These are phyloP conservation scores for Trichoderma arundinaceum DNA, from an alignment of 2,329 filamentous ascomycete species.

Conservation along the genomic window DNA sequence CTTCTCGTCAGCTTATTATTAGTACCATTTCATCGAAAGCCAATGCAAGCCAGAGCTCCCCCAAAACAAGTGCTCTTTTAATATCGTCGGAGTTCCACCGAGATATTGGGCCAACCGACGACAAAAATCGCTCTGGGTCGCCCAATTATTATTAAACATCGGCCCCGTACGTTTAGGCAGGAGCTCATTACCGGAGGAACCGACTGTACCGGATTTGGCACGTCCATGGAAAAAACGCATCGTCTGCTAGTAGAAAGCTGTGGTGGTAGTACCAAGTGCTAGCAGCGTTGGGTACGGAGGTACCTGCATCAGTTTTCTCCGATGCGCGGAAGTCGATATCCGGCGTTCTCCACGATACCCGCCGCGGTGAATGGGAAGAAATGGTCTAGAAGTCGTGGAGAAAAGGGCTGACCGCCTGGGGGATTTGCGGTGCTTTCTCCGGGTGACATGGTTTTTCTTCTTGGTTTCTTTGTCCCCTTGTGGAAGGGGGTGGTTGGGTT, in stretches of 20 bases:
- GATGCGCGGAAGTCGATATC: slow-evolving; percentile 30
- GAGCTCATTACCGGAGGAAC: slow-evolving; percentile 30
- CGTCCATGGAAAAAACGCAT: slow-evolving; percentile 12
- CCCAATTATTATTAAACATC: slow-evolving; percentile 19
- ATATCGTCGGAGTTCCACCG: slow-evolving; percentile 14
- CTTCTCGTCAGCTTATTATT: slow-evolving; percentile 27
- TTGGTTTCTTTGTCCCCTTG: background rate
- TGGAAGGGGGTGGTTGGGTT: background rate
- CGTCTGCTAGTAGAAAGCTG: background rate
- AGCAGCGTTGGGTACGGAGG: slow-evolving; percentile 11
- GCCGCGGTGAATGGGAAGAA: slow-evolving; percentile 17
- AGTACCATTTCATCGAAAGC: slow-evolving; percentile 11
- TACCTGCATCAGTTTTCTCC: slow-evolving; percentile 30
- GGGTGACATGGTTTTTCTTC: background rate
- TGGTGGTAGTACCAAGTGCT: slow-evolving; percentile 1
- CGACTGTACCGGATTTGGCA: slow-evolving; percentile 20
- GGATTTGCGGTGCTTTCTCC: slow-evolving; percentile 1
- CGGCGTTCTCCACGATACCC: slow-evolving; percentile 28
- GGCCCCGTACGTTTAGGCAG: slow-evolving; percentile 27
- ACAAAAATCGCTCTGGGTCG: slow-evolving; percentile 20
- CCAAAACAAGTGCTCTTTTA: slow-evolving; percentile 1
- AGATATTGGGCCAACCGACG: slow-evolving; percentile 7
- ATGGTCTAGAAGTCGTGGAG: slow-evolving; percentile 19
- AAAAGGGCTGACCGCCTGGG: slow-evolving; percentile 23
- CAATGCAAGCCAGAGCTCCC: background rate